Evolutionary conservation across 2,329 filamentous ascomycete genomes (phyloP), one percentile per base, ranked within the genome.

Genomic region (Rutstroemia sydowiana): DNA sequence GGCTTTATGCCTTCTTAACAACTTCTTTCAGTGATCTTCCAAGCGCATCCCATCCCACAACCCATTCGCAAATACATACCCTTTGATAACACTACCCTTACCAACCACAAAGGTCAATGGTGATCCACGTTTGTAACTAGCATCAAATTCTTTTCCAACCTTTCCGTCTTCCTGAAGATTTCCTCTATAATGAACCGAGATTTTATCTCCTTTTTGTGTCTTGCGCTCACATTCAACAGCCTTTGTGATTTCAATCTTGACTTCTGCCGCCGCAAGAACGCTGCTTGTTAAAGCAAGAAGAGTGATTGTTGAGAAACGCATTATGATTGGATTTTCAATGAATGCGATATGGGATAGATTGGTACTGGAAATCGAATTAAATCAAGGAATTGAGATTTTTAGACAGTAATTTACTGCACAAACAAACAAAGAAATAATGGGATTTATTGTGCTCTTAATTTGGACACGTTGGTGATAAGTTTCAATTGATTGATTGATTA

Each of bases 131-230:
- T 91, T 83, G 71, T 95, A 95, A 70, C 79, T 84, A 57, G 88
- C 81, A 71, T 96, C 92, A 66, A 97, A 97, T 68, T 93, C 75
- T 55, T 79, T 75, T 63, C 90, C 92, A 58, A 82, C 79, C 36
- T 46, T 47, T 42, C 52, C 52, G 47, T 52, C 8, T 21, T 82
- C 80, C 47, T 74, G 73, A 56, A 96, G 79, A 1, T 86, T 93
- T 62, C 92, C 92, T 51, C 79, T 79, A 76, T 97, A 96, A 75
- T 96, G 90, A 64, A 96, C 89, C 51, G 83, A 75, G 66, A 96
- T 82, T 58, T 75, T 82, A 73, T 96, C 91, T 60, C 89, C 89
- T 56, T 77, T 80, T 65, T 78, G 65, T 14, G 81, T 87, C 74
- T 88, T 91, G 70, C 89, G 84, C 46, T 82, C 81, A 75, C 91